A percentile compares a stretch with the other conserved stretches of the same genome.
These are phyloP conservation scores for Graphilbum fragrans DNA, from an alignment of 2,329 filamentous ascomycete species.

Conservation along the genomic window DNA sequence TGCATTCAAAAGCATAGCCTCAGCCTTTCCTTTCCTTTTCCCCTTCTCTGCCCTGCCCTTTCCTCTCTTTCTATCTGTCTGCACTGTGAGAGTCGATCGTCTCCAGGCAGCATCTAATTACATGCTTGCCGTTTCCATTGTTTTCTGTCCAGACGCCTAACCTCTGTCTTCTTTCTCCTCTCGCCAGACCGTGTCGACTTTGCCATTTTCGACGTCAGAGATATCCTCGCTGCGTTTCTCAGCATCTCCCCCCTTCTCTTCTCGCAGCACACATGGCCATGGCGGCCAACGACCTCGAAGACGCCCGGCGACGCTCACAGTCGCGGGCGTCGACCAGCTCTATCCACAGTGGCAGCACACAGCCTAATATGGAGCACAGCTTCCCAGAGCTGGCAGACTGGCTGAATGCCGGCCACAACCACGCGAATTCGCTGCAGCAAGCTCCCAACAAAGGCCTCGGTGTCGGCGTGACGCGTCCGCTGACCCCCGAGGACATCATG, in stretches of 20 bases:
- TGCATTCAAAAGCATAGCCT: too few relatives aligned
- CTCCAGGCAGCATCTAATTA: too few relatives aligned
- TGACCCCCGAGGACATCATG: slow-evolving; percentile 48
- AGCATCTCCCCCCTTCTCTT: neutral
- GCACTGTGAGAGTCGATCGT: too few relatives aligned
- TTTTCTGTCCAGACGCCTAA: too few relatives aligned
- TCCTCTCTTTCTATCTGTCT: too few relatives aligned
- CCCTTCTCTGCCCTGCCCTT: too few relatives aligned
- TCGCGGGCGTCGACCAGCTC: slow-evolving; percentile 46
- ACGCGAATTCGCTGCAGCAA: slow-evolving; percentile 34
- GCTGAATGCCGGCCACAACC: slow-evolving; percentile 27
- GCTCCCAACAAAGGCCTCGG: slow-evolving; percentile 21
- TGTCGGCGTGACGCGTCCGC: slow-evolving; percentile 23
- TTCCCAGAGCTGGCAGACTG: slow-evolving; percentile 37
- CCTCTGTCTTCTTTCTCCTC: too few relatives aligned
- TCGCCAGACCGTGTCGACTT: too few relatives aligned
- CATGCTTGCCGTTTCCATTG: too few relatives aligned
- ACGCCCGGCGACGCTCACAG: slow-evolving; percentile 36
- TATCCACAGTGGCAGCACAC: slow-evolving; percentile 39
- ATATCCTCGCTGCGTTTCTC: neutral
- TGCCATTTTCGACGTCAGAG: too few relatives aligned
- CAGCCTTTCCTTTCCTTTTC: too few relatives aligned
- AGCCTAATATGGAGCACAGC: slow-evolving; percentile 37
- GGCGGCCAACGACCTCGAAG: slow-evolving; percentile 17
- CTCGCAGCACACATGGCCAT: slow-evolving; percentile 18